Evolutionary conservation across 108 stramenopile species (phyloP).

Genomic region (Parietichytrium sp.): DNA sequence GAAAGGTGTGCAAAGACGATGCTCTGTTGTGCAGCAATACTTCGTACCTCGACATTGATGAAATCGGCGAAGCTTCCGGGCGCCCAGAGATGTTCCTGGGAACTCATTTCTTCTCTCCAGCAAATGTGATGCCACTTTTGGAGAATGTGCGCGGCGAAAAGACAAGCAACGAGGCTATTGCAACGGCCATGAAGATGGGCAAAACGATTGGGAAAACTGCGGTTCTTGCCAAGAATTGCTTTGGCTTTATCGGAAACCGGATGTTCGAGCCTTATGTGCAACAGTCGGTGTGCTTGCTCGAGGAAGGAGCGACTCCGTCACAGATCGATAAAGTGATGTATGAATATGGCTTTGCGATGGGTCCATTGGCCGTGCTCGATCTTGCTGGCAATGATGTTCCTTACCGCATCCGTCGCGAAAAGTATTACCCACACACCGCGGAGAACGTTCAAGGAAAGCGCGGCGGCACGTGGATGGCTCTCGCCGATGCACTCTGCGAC

Average conservation of each 20-base stretch:
- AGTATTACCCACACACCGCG: conserved; percentile 62
- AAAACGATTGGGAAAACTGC: conserved; percentile 83
- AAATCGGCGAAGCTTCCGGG: conserved; percentile 67
- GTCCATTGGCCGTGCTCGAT: conserved; percentile 84
- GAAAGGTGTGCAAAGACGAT: conserved; percentile 56
- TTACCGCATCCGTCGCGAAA: conserved; percentile 24
- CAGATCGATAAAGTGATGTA: conserved; percentile 73
- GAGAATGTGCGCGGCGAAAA: conserved; percentile 79
- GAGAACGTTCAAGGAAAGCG: conserved; percentile 69
- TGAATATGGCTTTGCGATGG: conserved; percentile 80
- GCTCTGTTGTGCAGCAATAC: conserved; percentile 75
- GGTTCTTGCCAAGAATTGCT: conserved; percentile 90
- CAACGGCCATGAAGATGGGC: conserved; percentile 69
- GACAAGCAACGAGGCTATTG: conserved; percentile 63
- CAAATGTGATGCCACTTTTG: conserved; percentile 87
- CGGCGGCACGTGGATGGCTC: conserved; percentile 23
- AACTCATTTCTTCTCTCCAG: conserved; percentile 95
- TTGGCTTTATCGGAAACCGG: conserved; percentile 96
- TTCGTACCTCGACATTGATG: conserved; percentile 87
- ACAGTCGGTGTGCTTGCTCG: conserved; percentile 69
- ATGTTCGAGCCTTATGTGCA: conserved; percentile 80
- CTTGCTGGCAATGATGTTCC: conserved; percentile 95
- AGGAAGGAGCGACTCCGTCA: conserved; percentile 61
- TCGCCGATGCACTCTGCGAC: conserved; percentile 74
- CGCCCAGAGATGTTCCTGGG: conserved; percentile 68